A percentile compares a stretch with the other conserved stretches of the same genome.
Evolutionary conservation across 306 rosid genomes (phyloP).

Genomic region (Rosa lucieae): DNA sequence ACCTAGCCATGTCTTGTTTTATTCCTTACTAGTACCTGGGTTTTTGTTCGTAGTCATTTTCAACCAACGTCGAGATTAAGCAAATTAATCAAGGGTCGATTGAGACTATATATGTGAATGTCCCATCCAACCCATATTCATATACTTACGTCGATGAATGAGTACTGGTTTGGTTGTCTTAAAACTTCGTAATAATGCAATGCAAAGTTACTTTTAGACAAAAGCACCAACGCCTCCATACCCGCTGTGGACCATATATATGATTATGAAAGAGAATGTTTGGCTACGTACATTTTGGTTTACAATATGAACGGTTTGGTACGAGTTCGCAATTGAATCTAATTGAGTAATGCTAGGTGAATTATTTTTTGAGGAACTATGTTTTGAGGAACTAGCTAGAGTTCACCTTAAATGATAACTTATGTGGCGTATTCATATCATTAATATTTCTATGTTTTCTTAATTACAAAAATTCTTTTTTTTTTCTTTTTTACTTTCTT

Average conservation of each 20-base stretch:
- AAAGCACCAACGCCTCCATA: not conserved
- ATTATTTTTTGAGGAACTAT: too few species aligned
- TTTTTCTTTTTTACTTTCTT: too few species aligned
- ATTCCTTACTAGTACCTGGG: slow-evolving; percentile 42
- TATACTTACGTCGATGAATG: not conserved
- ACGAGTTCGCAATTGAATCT: not conserved
- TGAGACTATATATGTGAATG: not conserved
- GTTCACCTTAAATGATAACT: too few species aligned
- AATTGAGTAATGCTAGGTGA: too few species aligned
- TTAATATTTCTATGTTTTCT: too few species aligned
- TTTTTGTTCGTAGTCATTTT: slow-evolving; percentile 42
- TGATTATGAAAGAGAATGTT: not conserved
- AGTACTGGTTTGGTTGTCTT: not conserved
- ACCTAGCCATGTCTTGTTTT: slow-evolving; percentile 48
- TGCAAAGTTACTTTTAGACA: not conserved
- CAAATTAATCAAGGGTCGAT: not conserved
- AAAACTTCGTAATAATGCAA: not conserved
- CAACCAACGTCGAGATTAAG: slow-evolving; percentile 15
- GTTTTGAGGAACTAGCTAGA: too few species aligned
- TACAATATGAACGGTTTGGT: not conserved
- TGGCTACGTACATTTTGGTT: not conserved
- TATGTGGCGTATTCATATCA: too few species aligned
- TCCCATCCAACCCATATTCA: not conserved
- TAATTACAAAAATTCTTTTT: too few species aligned
- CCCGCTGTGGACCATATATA: slow-evolving; percentile 4